Base-by-base conservation (phyloP, 2,329 filamentous ascomycete species). In the Phialocephala subalpina region DNA sequence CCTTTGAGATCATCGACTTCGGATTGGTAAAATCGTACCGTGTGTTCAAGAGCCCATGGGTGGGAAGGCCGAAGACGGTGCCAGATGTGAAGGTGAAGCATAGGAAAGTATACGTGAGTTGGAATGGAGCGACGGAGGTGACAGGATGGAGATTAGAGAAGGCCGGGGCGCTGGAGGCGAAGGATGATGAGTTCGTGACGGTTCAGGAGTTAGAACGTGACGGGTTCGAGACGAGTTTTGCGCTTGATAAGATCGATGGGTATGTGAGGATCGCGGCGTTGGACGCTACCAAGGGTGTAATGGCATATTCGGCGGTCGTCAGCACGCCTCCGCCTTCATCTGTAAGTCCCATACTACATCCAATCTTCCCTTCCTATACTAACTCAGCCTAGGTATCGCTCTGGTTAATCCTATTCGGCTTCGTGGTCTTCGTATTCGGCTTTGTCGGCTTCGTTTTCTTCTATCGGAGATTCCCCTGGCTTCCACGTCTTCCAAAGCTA, bases 121-220 rank as follows among this genome's bases (percentile, higher is more conserved):
- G 76, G 76, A 77, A 78, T 58, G 76, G 77, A 27, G 76, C 76
- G 12, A 78, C 76, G 11, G 74, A 77, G 45, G 73, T 77, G 29
- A 67, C 60, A n/a, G 53, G 56, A 4, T 73, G 69, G 67, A 59
- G 59, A 33, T 58, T 73, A 22, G 63, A 69, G 42, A 66, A 22
- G 25, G 65, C 56, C 14, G 29, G 42, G 27, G 22, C 49, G 29
- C 27, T 35, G 38, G 53, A 59, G 12, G 64, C 55, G 16, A 42
- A 45, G 9, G 63, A 65, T 47, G 45, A 65, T 3, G 66, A 64
- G 18, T 70, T 64, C 25, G 63, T 62, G 22, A 66, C 63, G 2
- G 45, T 67, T 42, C 29, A 63, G 22, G 62, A 67, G 33, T 29
- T 67, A n/a, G 33, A 64, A 25, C 45, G 40, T 8, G 61, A 64